These are phyloP conservation scores for Acanthamoeba royreba DNA, from an alignment of 208 protist species.

Conservation along the genomic window DNA sequence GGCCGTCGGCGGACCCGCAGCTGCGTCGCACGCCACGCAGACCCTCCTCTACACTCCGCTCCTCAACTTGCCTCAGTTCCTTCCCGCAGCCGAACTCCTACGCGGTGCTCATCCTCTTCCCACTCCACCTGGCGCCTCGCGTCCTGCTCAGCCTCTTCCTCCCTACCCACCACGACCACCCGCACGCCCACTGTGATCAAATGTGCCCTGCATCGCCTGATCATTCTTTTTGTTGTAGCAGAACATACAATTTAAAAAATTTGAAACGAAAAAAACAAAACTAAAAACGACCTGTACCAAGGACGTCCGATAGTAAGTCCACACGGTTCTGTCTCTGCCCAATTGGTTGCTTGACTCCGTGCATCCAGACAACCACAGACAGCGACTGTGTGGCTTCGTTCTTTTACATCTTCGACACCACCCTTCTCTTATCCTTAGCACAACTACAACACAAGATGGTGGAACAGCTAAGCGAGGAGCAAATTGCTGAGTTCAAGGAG, in stretches of 20 bases:
- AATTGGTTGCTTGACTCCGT: background rate
- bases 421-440: too few relatives aligned
- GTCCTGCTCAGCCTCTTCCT: too few relatives aligned
- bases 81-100: background rate
- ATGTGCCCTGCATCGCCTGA: too few relatives aligned
- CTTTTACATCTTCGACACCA: too few relatives aligned
- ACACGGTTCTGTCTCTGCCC: background rate
- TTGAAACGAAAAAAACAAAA: too few relatives aligned
- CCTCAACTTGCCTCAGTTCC: background rate
- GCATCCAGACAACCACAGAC: background rate
- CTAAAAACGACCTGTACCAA: background rate
- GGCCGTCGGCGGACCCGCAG: background rate
- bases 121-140: background rate
- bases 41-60: background rate
- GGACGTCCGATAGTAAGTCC: background rate
- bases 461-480: constrained; percentile 44
- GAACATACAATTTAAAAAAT: too few relatives aligned
- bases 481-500: constrained; percentile 98
- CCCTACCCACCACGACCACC: too few relatives aligned
- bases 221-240: too few relatives aligned
- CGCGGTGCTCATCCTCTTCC: background rate
- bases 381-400: too few relatives aligned
- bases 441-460: constrained; percentile 3
- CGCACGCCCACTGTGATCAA: too few relatives aligned
- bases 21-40: background rate